Conservation (phyloP, 1,284 basidiomycete genomes). For the Cutaneotrichosporon dermatis region DNA sequence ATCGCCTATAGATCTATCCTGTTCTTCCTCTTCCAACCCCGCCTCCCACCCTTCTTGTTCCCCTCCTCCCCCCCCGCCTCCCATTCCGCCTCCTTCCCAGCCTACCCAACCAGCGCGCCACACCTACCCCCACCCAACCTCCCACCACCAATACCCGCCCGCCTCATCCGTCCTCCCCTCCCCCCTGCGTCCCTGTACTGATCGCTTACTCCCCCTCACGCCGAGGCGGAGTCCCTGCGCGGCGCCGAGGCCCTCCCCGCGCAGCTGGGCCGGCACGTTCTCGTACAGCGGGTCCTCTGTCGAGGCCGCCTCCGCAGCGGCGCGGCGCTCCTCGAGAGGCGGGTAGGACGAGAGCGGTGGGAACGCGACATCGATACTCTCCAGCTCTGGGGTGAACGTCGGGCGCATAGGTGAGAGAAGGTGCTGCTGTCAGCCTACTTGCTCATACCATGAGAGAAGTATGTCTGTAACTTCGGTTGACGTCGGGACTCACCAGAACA, state of each 20-base stretch:
- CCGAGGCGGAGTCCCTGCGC: conserved; percentile 31
- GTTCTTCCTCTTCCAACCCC: too few relatives aligned
- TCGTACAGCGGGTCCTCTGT: conserved; percentile 5
- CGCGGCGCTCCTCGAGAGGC: conserved; percentile 22
- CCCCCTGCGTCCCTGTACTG: conserved; percentile 39
- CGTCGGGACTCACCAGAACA: conserved; percentile 42
- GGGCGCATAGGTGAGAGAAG: conserved; percentile 46
- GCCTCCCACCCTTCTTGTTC: too few relatives aligned
- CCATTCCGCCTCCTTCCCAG: too few relatives aligned
- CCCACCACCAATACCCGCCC: conserved; percentile 50
- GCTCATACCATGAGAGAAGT: too few relatives aligned
- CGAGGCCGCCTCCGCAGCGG: conserved; percentile 8
- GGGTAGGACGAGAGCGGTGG: conserved; percentile 32
- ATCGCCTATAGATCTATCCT: too few relatives aligned
- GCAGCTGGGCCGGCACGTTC: not conserved
- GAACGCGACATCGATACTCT: conserved; percentile 42
- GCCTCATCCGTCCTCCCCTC: conserved; percentile 47
- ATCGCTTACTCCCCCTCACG: conserved; percentile 35
- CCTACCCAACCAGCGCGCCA: too few relatives aligned
- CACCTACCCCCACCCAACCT: conserved; percentile 45
- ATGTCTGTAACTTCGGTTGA: too few relatives aligned
- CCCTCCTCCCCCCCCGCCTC: too few relatives aligned
- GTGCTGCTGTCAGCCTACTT: conserved; percentile 28
- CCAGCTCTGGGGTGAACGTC: conserved; percentile 48
- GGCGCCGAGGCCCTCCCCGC: conserved; percentile 1